Evolutionary conservation across 768 basidiomycete species (phyloP).

Genomic region (Tulasnella sp.): DNA sequence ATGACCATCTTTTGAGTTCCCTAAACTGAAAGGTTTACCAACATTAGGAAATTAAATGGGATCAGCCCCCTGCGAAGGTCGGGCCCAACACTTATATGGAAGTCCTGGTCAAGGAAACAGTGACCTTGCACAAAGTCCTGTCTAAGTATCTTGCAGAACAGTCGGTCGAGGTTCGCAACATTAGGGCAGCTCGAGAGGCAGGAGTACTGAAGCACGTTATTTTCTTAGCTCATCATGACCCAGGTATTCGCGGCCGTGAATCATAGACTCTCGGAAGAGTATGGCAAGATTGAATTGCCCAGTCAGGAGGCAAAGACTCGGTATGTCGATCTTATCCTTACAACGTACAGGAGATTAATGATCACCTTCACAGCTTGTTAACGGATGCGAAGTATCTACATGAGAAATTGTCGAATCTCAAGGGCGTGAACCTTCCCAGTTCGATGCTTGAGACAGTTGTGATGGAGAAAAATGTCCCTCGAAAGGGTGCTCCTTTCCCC

Average conservation of each 20-base stretch:
- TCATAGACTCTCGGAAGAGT: slow-evolving; percentile 84
- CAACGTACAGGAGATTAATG: not conserved
- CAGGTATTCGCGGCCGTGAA: slow-evolving; percentile 94
- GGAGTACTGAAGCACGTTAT: slow-evolving; percentile 25
- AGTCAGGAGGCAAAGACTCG: slow-evolving; percentile 80
- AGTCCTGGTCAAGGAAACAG: slow-evolving; percentile 87
- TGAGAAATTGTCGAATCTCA: slow-evolving; percentile 67
- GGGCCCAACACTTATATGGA: slow-evolving; percentile 88
- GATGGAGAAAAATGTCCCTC: slow-evolving; percentile 62
- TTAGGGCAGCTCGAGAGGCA: not conserved
- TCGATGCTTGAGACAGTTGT: slow-evolving; percentile 83
- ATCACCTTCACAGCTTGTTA: slow-evolving; percentile 53
- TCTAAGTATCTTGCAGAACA: slow-evolving; percentile 77
- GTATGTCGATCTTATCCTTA: slow-evolving; percentile 42
- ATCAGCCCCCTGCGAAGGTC: slow-evolving; percentile 43
- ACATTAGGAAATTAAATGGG: slow-evolving; percentile 73
- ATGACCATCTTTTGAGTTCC: not conserved
- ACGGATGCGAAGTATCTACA: slow-evolving; percentile 75
- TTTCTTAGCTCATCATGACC: slow-evolving; percentile 77
- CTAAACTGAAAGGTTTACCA: not conserved
- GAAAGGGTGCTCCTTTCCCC: slow-evolving; percentile 25
- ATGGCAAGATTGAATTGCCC: slow-evolving; percentile 73
- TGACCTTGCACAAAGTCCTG: slow-evolving; percentile 91
- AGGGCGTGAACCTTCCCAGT: slow-evolving; percentile 63
- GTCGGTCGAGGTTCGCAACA: slow-evolving; percentile 66